Evolutionary conservation across 2,329 filamentous ascomycete species (phyloP), one percentile per base, ranked within the genome.

Genomic region (Teratosphaeriaceae sp.): DNA sequence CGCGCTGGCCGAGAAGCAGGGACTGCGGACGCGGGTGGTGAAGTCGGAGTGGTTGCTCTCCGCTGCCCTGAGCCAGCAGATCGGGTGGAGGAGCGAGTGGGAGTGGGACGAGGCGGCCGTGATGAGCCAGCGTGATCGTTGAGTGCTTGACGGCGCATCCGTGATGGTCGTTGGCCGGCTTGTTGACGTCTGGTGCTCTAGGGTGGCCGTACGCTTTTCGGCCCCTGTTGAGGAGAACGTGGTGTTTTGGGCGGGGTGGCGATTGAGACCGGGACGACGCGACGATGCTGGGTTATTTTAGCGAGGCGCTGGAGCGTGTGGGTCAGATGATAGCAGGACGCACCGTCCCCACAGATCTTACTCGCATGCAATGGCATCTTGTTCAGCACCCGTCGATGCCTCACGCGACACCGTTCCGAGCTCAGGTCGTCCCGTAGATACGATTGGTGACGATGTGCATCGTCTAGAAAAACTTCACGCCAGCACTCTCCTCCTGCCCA

Each of bases 381-480:
- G n/a, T n/a, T n/a, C n/a, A n/a, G n/a, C n/a, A n/a, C n/a, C n/a
- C n/a, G n/a, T n/a, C n/a, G n/a, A n/a, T n/a, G n/a, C n/a, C n/a
- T n/a, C n/a, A n/a, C n/a, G n/a, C n/a, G n/a, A n/a, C n/a, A n/a
- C n/a, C n/a, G n/a, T n/a, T n/a, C n/a, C n/a, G n/a, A n/a, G n/a
- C n/a, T n/a, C n/a, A n/a, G n/a, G n/a, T n/a, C n/a, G n/a, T n/a
- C n/a, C n/a, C n/a, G n/a, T n/a, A n/a, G n/a, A n/a, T n/a, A n/a
- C n/a, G n/a, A n/a, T n/a, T n/a, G n/a, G n/a, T n/a, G n/a, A n/a
- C n/a, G 24, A 27, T 27, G 24, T 27, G 13, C 8, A 27, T 27
- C 8, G 24, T 27, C 24, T 37, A 96, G 63, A 97, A 97, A 70
- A 98, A 97, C 70, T 98, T 98, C 52, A 97, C 88, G 57, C 92